Evolutionary conservation across 2,329 filamentous ascomycete species (phyloP).

Genomic region (Capronia coronata): DNA sequence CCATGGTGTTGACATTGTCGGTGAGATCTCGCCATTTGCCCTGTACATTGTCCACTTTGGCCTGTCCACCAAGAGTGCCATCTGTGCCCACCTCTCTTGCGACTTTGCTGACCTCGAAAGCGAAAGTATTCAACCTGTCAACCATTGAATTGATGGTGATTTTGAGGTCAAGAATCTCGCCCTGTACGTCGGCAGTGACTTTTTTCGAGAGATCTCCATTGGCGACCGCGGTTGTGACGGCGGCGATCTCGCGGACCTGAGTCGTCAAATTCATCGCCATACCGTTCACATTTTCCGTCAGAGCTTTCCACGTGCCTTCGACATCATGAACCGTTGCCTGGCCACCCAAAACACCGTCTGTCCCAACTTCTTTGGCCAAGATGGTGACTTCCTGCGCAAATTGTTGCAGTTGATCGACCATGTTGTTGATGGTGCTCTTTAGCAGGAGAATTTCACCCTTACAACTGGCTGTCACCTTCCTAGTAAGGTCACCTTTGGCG

Average conservation of each 20-base stretch:
- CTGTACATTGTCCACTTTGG: conserved; percentile 58
- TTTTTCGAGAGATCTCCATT: conserved; percentile 92
- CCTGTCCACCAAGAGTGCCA: conserved; percentile 58
- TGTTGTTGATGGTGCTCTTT: conserved; percentile 97
- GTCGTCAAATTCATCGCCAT: conserved; percentile 99
- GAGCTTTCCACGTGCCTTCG: conserved; percentile 91
- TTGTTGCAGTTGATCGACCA: conserved; percentile 96
- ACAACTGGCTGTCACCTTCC: conserved; percentile 90
- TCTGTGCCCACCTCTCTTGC: conserved; percentile 60
- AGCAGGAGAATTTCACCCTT: conserved; percentile 88
- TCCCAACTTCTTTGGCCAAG: conserved; percentile 92
- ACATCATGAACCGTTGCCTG: conserved; percentile 95
- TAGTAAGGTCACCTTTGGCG: conserved; percentile 80
- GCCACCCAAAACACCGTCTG: conserved; percentile 85
- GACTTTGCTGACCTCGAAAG: conserved; percentile 60
- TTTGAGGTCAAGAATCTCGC: conserved; percentile 91
- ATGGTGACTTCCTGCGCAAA: conserved; percentile 96
- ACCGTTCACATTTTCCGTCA: conserved; percentile 93
- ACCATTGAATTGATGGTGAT: conserved; percentile 73
- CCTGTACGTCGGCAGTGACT: conserved; percentile 86
- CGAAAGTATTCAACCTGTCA: conserved; percentile 57
- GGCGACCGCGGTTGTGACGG: conserved; percentile 91
- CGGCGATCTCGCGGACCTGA: conserved; percentile 94
- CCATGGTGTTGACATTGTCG: conserved; percentile 63
- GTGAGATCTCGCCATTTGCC: conserved; percentile 62